phyloP scores from a whole-genome alignment of 345 rosid species.

The Ailanthus altissimus region DNA sequence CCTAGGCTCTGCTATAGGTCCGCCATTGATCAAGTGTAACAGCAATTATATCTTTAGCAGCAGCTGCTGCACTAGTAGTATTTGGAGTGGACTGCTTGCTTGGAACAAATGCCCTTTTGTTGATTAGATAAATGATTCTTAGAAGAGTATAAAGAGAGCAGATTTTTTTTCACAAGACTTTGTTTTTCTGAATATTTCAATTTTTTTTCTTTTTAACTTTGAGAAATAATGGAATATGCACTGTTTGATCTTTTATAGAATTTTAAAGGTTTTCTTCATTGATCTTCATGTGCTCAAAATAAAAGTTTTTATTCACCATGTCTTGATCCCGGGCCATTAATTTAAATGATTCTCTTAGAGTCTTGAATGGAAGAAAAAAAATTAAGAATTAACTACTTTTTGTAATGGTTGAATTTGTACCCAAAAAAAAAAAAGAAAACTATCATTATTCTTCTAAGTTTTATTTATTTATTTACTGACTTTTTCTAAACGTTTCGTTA shows the following conservation, averaged over 20 bases:
- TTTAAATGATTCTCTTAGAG: neutral
- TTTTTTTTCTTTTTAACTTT: neutral
- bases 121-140: constrained; percentile 11
- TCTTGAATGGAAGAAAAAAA: too few species aligned
- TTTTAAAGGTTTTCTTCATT: too few species aligned
- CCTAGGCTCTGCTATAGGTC: too few species aligned
- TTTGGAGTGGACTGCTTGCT: neutral
- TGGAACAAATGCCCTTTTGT: constrained; percentile 19
- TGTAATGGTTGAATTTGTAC: too few species aligned
- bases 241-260: neutral
- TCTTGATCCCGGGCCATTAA: neutral
- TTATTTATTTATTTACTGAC: too few species aligned
- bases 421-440: too few species aligned
- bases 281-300: neutral
- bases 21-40: neutral
- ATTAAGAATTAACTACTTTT: too few species aligned
- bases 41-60: neutral
- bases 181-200: neutral
- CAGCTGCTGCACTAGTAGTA: neutral
- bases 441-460: too few species aligned
- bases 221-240: neutral
- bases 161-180: neutral
- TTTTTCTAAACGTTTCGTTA: too few species aligned
- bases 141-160: neutral
- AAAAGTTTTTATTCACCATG: neutral